Base-by-base conservation (phyloP, 257 asterid genomes). In the Coffea eugenioides region DNA sequence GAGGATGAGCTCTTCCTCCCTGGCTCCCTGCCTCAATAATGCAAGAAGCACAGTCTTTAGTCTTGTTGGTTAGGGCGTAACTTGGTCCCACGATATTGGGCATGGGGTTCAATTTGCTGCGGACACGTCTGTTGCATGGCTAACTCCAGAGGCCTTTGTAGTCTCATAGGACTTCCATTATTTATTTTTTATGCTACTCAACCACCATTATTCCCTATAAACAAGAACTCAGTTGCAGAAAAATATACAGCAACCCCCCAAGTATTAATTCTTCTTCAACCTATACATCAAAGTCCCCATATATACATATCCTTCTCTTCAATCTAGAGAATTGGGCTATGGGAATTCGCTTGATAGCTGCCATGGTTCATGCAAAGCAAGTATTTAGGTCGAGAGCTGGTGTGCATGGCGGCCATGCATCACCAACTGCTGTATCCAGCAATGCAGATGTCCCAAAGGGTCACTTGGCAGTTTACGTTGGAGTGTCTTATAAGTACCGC, bases 391-490 rank as follows among this genome's bases (percentile, higher is more conserved):
- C 27, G 62, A 76, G 62, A 59, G 48, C 7, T 70, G 46, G 73
- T 4, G 64, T 15, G 34, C 65, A 16, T 31, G 61, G 61, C 57
- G 43, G 61, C 71, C 70, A 39, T 20, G 56, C 79, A 49, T 73
- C 77, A 18, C 36, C 67, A 9, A 61, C 34, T 21, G 14, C 68
- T 62, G 45, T 21, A 73, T 73, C 77, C 23, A 43, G 27, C 10
- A 41, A 49, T 31, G 54, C 36, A 39, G 82, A 81, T 8, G 89
- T 89, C 39, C 94, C 93, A 16, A 92, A 89, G 71, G 95, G 97
- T 10, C 90, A 90, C 69, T 41, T 87, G 6, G 93, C 85, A 14
- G 88, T 92, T 14, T 92, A 90, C 76, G 95, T 90, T 41, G 93
- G 97, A 0, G 83, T 83, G 79, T 66, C 25, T n/a, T 75, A 89